A percentile compares a stretch with the other conserved stretches of the same genome.
Evolutionary conservation across 164 flowering plant genomes (phyloP).

Genomic region (Macadamia integrifolia): DNA sequence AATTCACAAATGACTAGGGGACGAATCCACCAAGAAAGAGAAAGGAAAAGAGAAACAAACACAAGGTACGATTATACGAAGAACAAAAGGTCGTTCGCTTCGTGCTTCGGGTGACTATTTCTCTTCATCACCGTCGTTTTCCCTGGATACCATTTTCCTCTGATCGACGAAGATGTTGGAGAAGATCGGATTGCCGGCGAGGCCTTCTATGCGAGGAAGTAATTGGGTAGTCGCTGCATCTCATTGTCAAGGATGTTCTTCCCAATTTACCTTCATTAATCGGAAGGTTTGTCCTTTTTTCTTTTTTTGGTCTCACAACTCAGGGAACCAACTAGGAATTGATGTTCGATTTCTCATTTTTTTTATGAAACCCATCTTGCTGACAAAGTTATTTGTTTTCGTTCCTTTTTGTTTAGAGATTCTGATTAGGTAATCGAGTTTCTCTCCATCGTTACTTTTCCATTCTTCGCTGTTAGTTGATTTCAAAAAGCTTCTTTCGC

Average conservation of each 20-base stretch:
- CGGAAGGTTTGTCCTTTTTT: conserved; percentile 58
- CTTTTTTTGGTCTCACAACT: neutral
- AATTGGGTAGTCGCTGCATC: conserved; percentile 93
- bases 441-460: neutral
- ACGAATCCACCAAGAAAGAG: neutral
- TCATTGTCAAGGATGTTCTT: conserved; percentile 92
- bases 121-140: neutral
- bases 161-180: conserved; percentile 57
- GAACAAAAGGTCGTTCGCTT: neutral
- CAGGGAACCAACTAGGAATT: neutral
- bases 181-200: conserved; percentile 93
- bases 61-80: neutral
- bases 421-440: neutral
- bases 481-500: neutral
- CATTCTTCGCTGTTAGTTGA: neutral
- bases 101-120: neutral
- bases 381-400: neutral
- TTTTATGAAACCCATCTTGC: neutral
- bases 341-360: neutral
- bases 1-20: too few relatives aligned
- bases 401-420: neutral
- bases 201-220: conserved; percentile 73
- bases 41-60: neutral
- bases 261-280: conserved; percentile 94
- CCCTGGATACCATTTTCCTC: neutral